Evolutionary conservation across 1,139 yeast species (phyloP), one percentile per base, ranked within the genome.

Genomic region (Ogataea hybrid): DNA sequence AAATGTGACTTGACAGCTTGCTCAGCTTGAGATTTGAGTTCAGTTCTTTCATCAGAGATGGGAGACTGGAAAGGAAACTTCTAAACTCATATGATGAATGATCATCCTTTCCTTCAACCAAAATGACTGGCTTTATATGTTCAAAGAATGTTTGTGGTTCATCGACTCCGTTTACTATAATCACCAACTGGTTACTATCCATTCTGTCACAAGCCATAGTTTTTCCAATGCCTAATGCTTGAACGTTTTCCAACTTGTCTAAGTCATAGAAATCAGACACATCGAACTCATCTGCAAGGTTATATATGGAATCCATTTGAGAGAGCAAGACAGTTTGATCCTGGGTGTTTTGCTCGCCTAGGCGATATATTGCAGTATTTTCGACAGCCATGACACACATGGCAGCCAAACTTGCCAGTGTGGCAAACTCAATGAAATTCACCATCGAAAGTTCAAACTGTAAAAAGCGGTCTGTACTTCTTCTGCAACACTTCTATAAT

Each of bases 231-330:
- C 50, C 43, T 25, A 60, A 35, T 2, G 56, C 56, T 7, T 59
- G 57, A 17, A 57, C 48, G 32, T 63, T 54, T 32, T 61, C 59
- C 20, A 48, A 46, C 12, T 49, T 43, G 21, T 68, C 69, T 35
- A 70, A 53, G 28, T 59, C 54, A 46, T 66, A 65, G 44, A 57
- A 59, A 29, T 62, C 64, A 16, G 71, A 63, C 20, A 68, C 61
- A 16, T 65, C 71, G 44, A 71, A 60, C 47, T 64, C 67, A 47
- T 73, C 79, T 28, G 75, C 70, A 47, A 74, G 64, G 51, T 70
- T 58, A 32, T 58, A 48, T 42, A 52, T 47, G 2, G 63, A 57
- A 33, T 61, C 64, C 11, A 42, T 34, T 23, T 48, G 57, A 12
- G 57, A 44, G 16, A 60, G 40, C 11, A 43, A 31, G 18, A 51